Evolutionary conservation across 148 eudicot species (phyloP).

Genomic region (Rhododendron vialii): DNA sequence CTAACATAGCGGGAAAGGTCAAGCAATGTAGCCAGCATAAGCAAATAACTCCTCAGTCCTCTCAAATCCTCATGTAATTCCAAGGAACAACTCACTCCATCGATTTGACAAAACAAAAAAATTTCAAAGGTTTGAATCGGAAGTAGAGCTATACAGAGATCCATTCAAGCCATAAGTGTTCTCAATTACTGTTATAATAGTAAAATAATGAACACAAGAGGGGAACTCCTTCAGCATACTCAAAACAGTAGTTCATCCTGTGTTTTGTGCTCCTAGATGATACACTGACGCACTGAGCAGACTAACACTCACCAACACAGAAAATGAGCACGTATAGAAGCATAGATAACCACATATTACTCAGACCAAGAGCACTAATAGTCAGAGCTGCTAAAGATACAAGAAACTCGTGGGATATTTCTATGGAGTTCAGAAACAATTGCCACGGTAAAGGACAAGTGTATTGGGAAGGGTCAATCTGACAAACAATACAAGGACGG

Average conservation of each 20-base stretch:
- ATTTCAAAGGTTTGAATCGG: neutral
- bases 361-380: neutral
- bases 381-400: neutral
- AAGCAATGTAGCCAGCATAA: neutral
- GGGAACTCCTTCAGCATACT: neutral
- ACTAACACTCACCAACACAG: neutral
- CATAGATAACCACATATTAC: neutral
- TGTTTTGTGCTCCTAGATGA: neutral
- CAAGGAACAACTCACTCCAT: neutral
- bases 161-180: neutral
- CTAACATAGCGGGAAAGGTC: neutral
- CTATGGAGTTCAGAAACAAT: neutral
- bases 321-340: neutral
- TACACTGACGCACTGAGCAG: neutral
- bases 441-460: neutral
- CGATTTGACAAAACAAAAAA: neutral
- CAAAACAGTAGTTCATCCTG: neutral
- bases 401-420: neutral
- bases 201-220: neutral
- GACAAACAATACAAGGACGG: neutral
- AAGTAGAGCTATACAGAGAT: neutral
- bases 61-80: neutral
- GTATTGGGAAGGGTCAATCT: neutral
- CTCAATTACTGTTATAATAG: neutral
- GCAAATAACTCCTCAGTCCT: neutral